These are phyloP conservation scores for Sugiyamaella valdiviana DNA, from an alignment of 805 yeast species.

Conservation along the genomic window DNA sequence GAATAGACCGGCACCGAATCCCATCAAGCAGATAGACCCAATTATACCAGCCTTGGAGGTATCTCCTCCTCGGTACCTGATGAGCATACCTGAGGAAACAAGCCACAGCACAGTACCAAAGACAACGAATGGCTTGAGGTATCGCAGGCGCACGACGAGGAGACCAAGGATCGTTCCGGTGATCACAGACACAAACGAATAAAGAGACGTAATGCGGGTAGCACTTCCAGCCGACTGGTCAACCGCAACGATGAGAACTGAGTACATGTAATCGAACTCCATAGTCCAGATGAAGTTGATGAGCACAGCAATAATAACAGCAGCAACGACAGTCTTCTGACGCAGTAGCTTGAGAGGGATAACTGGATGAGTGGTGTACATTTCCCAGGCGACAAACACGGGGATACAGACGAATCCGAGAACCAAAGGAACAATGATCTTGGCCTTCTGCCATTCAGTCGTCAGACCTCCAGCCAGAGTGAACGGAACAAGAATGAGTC, in stretches of 20 bases:
- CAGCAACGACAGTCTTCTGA: conserved; percentile 71
- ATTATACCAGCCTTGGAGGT: conserved; percentile 51
- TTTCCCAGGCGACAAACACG: conserved; percentile 55
- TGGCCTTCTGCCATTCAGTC: conserved; percentile 52
- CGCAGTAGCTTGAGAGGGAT: conserved; percentile 52
- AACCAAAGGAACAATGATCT: conserved; percentile 62
- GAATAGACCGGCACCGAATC: conserved; percentile 71
- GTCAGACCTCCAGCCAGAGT: conserved; percentile 65
- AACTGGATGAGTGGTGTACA: conserved; percentile 54
- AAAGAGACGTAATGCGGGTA: conserved; percentile 55
- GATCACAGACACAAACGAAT: conserved; percentile 59
- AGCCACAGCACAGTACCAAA: conserved; percentile 56
- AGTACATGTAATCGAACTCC: conserved; percentile 64
- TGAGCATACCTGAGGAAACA: conserved; percentile 53
- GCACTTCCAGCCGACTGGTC: conserved; percentile 55
- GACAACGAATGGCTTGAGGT: conserved; percentile 53
- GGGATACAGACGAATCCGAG: conserved; percentile 60
- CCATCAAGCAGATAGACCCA: conserved; percentile 57
- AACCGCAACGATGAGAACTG: conserved; percentile 60
- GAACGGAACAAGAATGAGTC: conserved; percentile 63
- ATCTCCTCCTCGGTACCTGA: conserved; percentile 50
- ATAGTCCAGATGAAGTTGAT: conserved; percentile 58
- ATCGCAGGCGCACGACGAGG: conserved; percentile 43
- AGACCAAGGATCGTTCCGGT: conserved; percentile 56
- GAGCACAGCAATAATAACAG: conserved; percentile 52